Evolutionary conservation across 495 filamentous ascomycete genomes (phyloP), one percentile per base, ranked within the genome.

Genomic region (Bacidia gigantensis): DNA sequence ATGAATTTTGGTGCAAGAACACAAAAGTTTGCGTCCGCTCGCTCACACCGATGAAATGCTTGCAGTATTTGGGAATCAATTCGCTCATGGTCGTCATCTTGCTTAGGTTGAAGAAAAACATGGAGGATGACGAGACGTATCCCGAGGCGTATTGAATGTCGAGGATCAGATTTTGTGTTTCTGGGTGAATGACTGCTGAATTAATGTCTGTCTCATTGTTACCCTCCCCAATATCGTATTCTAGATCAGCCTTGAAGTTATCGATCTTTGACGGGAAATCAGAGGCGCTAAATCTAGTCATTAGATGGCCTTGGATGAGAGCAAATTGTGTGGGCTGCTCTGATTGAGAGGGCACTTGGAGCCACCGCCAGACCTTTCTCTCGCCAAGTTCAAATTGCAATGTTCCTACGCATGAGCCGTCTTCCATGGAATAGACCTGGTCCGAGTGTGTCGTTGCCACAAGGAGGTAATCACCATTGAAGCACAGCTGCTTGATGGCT

Each of bases 91-190:
- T n/a, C n/a, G n/a, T n/a, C n/a, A n/a, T n/a, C n/a, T n/a, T n/a
- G n/a, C n/a, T n/a, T n/a, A n/a, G n/a, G n/a, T n/a, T n/a, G n/a
- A n/a, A n/a, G n/a, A n/a, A n/a, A n/a, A n/a, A n/a, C n/a, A n/a
- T n/a, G n/a, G n/a, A 42, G 21, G 18, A 58, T 52, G 46, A 64
- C 25, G 50, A 58, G 29, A 23, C 54, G 26, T n/a, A 57, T 22
- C 20, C 54, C 23, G 21, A 54, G 46, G 17, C 61, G 7, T 54
- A 65, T 2, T 59, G 26, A 44, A 65, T 61, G 14, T 65, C 24
- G 26, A 58, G 57, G 29, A 59, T 51, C 24, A 35, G 47, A 25
- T 24, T 38, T 22, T 42, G 25, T 48, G 57, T 24, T 20, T 48
- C 21, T 39, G 24, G 38, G 38, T 53, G 46, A 48, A 64, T 32